Evolutionary conservation across 2,329 filamentous ascomycete species (phyloP).

Genomic region (Phyllosticta ampelicida): DNA sequence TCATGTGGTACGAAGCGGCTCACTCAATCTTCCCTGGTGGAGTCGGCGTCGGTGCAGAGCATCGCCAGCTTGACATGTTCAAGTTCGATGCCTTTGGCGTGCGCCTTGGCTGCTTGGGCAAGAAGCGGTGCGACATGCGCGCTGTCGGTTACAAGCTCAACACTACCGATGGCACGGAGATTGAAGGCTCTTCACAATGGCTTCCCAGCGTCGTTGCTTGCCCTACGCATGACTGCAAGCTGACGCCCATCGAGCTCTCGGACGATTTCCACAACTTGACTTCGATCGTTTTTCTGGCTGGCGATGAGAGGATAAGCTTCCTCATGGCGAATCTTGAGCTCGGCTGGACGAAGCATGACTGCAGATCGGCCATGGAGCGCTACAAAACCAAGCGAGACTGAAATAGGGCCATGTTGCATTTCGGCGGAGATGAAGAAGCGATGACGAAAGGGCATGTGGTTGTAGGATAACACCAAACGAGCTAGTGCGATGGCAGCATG

Average conservation of each 20-base stretch:
- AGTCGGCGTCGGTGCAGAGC: constrained; percentile 33
- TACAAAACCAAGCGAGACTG: constrained; percentile 14
- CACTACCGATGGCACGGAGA: constrained; percentile 37
- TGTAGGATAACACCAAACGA: not conserved
- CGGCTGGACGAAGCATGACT: constrained; percentile 41
- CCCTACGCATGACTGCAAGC: constrained; percentile 29
- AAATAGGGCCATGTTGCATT: too few species aligned
- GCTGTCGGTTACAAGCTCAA: constrained; percentile 31
- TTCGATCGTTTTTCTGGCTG: constrained; percentile 34
- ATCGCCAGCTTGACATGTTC: constrained; percentile 33
- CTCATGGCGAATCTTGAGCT: constrained; percentile 40
- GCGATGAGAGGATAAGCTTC: constrained; percentile 30
- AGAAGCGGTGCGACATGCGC: constrained; percentile 12
- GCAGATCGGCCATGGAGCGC: constrained; percentile 33
- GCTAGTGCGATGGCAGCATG: not conserved
- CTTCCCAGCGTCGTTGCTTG: constrained; percentile 23
- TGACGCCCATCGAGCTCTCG: constrained; percentile 34
- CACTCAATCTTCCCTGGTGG: constrained; percentile 33
- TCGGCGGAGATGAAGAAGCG: too few species aligned
- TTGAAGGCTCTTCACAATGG: constrained; percentile 14
- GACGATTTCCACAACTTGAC: constrained; percentile 21
- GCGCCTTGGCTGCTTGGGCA: constrained; percentile 27
- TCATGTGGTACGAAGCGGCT: constrained; percentile 30
- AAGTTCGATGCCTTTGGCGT: constrained; percentile 42
- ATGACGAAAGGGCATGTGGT: not conserved